These are phyloP conservation scores for Anthoceros angustus DNA, from an alignment of 225 moss, liverwort and hornwort genomes.

Conservation along the genomic window DNA sequence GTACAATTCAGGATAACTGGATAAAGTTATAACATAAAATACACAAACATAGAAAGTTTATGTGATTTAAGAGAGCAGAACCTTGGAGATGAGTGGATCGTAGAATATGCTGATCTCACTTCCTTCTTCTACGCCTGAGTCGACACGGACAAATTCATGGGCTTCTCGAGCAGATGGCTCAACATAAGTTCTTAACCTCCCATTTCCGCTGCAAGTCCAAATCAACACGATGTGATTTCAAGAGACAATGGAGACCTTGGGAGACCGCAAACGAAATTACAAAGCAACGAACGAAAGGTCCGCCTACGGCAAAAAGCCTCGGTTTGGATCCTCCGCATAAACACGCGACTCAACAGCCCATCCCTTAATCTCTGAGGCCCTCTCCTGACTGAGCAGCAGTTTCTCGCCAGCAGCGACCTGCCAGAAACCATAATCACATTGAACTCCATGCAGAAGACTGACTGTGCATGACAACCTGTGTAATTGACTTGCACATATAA, in stretches of 20 bases:
- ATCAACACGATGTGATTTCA: not conserved
- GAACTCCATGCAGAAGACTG: not conserved
- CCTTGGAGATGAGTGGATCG: slow-evolving; percentile 30
- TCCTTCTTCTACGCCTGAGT: slow-evolving; percentile 28
- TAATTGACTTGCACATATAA: not conserved
- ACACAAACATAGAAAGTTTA: not conserved
- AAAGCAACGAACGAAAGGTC: not conserved
- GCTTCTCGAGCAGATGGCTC: slow-evolving; percentile 17
- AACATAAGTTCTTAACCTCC: slow-evolving; percentile 18
- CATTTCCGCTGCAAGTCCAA: slow-evolving; percentile 16
- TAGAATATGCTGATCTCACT: slow-evolving; percentile 30
- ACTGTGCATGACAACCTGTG: not conserved
- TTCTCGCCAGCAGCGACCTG: slow-evolving; percentile 23
- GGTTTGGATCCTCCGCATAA: slow-evolving; percentile 26
- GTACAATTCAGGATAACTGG: not conserved
- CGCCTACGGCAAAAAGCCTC: slow-evolving; percentile 25
- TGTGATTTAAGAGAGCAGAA: too few species aligned
- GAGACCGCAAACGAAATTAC: not conserved
- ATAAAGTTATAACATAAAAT: not conserved
- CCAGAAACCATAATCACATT: not conserved
- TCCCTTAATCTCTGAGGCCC: slow-evolving; percentile 23
- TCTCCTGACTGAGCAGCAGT: slow-evolving; percentile 18
- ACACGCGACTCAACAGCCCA: slow-evolving; percentile 28
- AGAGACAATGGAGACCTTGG: not conserved
- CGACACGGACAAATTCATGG: slow-evolving; percentile 22